Evolutionary conservation across 2,329 filamentous ascomycete genomes (phyloP), one percentile per base, ranked within the genome.

Genomic region (Trichoderma sp.): DNA sequence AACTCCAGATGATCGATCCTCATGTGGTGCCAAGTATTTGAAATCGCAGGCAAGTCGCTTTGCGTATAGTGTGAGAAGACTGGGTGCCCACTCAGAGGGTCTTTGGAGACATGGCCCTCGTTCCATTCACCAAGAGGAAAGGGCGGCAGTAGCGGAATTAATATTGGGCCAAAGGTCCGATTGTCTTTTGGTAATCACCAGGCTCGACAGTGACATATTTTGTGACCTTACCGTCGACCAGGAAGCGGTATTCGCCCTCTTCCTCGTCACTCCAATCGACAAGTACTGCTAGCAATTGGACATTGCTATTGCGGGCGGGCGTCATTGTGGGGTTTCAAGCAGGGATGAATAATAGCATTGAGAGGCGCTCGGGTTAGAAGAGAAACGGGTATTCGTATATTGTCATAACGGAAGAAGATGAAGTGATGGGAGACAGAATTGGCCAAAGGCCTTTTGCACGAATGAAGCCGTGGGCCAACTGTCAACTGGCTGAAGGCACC

Each of bases 41-140:
- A 74, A 72, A 84, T 78, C 1, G 78, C 77, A 7, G 80, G 78
- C 1, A 83, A 73, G 36, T 74, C 65, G 58, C 72, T 73, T 21
- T 76, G 76, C 62, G 73, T 70, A 18, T 75, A 76, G 56, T 74
- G 66, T 51, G 75, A 67, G 71, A 83, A 82, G 73, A 74, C 71
- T 36, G 78, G 75, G 6, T 73, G 71, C 30, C 77, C 79, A 3
- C 73, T 76, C 7, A 71, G 61, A 14, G 70, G 56, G 30, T 80
- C 72, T 47, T 75, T 74, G 28, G 77, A 74, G 56, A 85, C 76
- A 39, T 78, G 78, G 61, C 78, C 83, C 61, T 76, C 74, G 71
- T 84, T 84, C 83, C 82, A 85, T 73, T 82, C 79, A 12, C 82
- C 81, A 1, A 76, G 62, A 1, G 81, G 82, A 18, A 84, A 80